Evolutionary conservation across 2,329 filamentous ascomycete genomes (phyloP), one percentile per base, ranked within the genome.

Genomic region (Fusarium devonianum): DNA sequence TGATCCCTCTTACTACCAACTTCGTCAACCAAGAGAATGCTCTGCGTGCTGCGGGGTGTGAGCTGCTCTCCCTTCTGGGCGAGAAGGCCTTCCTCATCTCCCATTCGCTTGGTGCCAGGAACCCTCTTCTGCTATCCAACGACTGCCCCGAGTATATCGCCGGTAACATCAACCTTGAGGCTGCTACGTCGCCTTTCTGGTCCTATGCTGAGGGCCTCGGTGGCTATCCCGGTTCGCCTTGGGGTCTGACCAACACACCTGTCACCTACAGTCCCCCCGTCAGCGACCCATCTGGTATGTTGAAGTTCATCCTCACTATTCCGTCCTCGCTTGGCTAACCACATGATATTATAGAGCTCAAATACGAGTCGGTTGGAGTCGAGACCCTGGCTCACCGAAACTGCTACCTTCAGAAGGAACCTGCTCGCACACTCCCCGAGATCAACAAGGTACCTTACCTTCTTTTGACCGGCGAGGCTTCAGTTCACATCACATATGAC

Each of bases 171-270:
- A 61, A 60, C 35, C 44, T 61, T 1, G 58, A 60, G 12, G 33
- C 57, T 21, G 50, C 50, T 4, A 61, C 57, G 1, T 47, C 56
- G 0, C 56, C 56, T 7, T 61, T 60, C 43, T 60, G 58, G 53
- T 36, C 39, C 2, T 58, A 60, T 33, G 43, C 53, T 19, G 42
- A 58, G 14, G 53, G 53, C 1, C 35, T 58, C 0, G 58, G 56
- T 33, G 56, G 56, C 1, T 47, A 23, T 9, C 10, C 53, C 8
- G 25, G 21, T 5, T 51, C 45, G 0, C 49, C 49, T 13, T 61
- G 58, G 53, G 58, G 58, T 2, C 14, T 61, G 11, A 61, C 56
- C 16, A 46, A 41, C 12, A 49, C 56, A 3, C 39, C 30, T 4
- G 45, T 61, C 3, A 54, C 54, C 10, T 61, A 61, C 10, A 33